Evolutionary conservation across 257 asterid species (phyloP).

Genomic region (Solanum etuberosum): DNA sequence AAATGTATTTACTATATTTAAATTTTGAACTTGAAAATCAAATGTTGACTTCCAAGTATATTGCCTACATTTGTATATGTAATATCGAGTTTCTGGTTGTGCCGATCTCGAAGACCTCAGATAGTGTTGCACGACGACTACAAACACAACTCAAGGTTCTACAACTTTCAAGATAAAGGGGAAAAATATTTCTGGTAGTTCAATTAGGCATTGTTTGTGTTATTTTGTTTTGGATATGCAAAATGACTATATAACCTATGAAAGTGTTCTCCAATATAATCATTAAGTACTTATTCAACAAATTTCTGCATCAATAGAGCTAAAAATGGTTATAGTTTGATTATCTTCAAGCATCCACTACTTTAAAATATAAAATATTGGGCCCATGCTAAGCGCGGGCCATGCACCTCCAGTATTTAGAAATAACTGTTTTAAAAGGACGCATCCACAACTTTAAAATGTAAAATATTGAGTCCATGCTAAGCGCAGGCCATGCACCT

Average conservation of each 20-base stretch:
- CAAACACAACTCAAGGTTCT: not conserved
- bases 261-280: not conserved
- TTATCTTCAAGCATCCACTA: not conserved
- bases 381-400: no score
- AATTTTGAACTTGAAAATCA: no score
- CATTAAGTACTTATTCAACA: not conserved
- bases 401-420: no score
- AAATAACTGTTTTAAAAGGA: no score
- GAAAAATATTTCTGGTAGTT: not conserved
- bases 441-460: no score
- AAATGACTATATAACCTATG: not conserved
- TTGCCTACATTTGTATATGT: not conserved
- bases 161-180: not conserved
- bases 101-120: no score
- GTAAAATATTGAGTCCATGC: no score
- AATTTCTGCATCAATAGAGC: not conserved
- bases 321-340: not conserved
- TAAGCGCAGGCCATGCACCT: no score
- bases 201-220: not conserved
- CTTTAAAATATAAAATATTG: not conserved
- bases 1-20: no score
- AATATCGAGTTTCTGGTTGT: no score
- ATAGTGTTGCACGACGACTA: not conserved
- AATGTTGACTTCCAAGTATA: no score
- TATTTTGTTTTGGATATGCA: not conserved